Conservation (phyloP, 306 rosid species). For the Trifolium pratense region DNA sequence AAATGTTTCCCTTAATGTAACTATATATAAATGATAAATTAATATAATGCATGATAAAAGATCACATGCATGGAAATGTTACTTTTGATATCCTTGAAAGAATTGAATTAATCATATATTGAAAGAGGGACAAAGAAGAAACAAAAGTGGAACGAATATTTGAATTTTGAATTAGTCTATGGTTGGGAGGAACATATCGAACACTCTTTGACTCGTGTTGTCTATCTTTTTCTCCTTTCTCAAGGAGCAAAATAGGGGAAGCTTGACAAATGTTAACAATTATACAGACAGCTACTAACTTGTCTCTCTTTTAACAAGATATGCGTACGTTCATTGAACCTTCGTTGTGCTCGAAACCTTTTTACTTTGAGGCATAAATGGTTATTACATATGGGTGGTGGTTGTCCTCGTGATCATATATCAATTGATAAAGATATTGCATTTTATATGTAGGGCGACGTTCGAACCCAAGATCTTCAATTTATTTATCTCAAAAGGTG, state of each 20-base stretch:
- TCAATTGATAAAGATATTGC: too few relatives aligned
- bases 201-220: slow-evolving; percentile 48
- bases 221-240: slow-evolving; percentile 47
- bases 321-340: slow-evolving; percentile 17
- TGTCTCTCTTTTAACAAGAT: slow-evolving; percentile 37
- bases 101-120: neutral
- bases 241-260: slow-evolving; percentile 49
- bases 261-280: slow-evolving; percentile 36
- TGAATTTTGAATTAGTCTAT: slow-evolving; percentile 4
- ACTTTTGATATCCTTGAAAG: slow-evolving; percentile 20
- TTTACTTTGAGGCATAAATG: neutral
- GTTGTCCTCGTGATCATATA: too few relatives aligned
- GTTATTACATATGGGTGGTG: too few relatives aligned
- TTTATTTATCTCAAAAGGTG: too few relatives aligned
- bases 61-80: slow-evolving; percentile 22
- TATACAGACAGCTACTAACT: slow-evolving; percentile 28
- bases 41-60: neutral
- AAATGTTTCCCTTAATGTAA: too few relatives aligned
- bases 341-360: neutral
- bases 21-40: too few relatives aligned
- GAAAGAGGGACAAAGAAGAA: slow-evolving; percentile 39
- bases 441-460: too few relatives aligned
- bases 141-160: slow-evolving; percentile 45
- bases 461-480: too few relatives aligned
- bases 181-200: slow-evolving; percentile 49